A percentile compares a stretch with the other conserved stretches of the same genome.
phyloP scores from a whole-genome alignment of 106 monocot genomes.

The Acanthochlamys bracteata region DNA sequence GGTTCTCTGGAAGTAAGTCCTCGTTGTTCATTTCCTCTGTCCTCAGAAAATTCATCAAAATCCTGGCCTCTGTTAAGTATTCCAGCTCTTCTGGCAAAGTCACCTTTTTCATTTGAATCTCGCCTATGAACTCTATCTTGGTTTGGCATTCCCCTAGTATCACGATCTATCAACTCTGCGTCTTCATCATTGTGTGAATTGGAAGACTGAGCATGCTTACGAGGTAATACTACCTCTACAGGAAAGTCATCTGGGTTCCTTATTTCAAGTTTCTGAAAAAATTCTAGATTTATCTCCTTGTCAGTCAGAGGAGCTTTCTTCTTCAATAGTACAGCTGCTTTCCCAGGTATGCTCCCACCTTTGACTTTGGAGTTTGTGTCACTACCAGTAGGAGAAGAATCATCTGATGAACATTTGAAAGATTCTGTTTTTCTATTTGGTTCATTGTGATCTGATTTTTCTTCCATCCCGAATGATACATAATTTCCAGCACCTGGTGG shows the following conservation, averaged over 20 bases:
- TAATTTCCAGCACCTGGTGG: conserved; percentile 37
- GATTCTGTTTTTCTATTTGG: conserved; percentile 37
- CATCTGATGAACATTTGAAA: conserved; percentile 29
- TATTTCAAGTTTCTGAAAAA: conserved; percentile 91
- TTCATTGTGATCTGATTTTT: conserved; percentile 31
- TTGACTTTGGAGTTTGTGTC: conserved; percentile 31
- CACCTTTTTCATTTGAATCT: conserved; percentile 24
- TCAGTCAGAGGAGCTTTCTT: conserved; percentile 74
- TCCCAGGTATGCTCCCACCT: conserved; percentile 43
- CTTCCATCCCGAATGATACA: conserved; percentile 29
- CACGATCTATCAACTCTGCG: conserved; percentile 20
- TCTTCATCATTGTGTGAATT: conserved; percentile 38
- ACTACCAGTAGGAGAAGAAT: conserved; percentile 36
- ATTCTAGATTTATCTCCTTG: conserved; percentile 85
- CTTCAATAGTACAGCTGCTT: conserved; percentile 58
- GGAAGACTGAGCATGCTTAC: conserved; percentile 30
- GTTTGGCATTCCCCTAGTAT: conserved; percentile 12
- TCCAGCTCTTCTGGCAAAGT: conserved; percentile 19
- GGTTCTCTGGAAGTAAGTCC: conserved; percentile 32
- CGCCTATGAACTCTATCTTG: conserved; percentile 9
- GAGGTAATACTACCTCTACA: conserved; percentile 84
- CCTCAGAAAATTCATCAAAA: conserved; percentile 28
- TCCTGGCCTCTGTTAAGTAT: conserved; percentile 23
- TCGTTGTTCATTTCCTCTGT: conserved; percentile 54
- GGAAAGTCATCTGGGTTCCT: conserved; percentile 61